These are phyloP conservation scores for Loxodes magnus DNA, from an alignment of 73 alveolate species.

Conservation along the genomic window DNA sequence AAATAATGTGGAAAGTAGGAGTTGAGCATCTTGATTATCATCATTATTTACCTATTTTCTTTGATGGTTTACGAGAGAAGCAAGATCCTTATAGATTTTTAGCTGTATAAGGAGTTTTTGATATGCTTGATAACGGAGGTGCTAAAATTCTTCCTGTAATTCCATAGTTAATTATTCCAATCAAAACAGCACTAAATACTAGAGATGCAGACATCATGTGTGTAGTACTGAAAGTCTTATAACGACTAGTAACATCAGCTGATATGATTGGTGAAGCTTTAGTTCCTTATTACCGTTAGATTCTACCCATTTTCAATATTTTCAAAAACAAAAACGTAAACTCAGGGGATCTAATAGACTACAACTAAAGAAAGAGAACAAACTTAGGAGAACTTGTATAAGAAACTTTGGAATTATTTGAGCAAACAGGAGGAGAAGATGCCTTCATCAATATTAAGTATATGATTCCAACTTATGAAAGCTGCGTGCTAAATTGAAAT, in stretches of 20 bases:
- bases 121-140: conserved; percentile 91
- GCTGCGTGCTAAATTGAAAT: conserved; percentile 72
- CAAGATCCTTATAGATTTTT: conserved; percentile 92
- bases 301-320: conserved; percentile 94
- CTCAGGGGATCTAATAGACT: conserved; percentile 94
- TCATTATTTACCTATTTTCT: conserved; percentile 97
- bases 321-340: conserved; percentile 85
- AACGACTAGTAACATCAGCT: conserved; percentile 85
- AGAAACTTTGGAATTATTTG: conserved; percentile 91
- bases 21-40: conserved; percentile 94
- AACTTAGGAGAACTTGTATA: conserved; percentile 88
- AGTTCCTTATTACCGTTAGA: conserved; percentile 98
- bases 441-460: conserved; percentile 99
- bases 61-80: conserved; percentile 91
- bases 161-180: conserved; percentile 83
- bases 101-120: conserved; percentile 94
- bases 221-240: conserved; percentile 89
- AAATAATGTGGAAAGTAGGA: conserved; percentile 92
- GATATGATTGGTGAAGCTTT: conserved; percentile 99
- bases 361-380: conserved; percentile 86
- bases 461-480: conserved; percentile 99
- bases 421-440: conserved; percentile 97
- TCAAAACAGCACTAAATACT: conserved; percentile 86
- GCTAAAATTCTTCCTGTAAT: conserved; percentile 96
- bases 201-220: conserved; percentile 93